A percentile compares a stretch with the other conserved stretches of the same genome.
phyloP scores from a whole-genome alignment of 257 asterid genomes.

The Galeopsis tetrahit region DNA sequence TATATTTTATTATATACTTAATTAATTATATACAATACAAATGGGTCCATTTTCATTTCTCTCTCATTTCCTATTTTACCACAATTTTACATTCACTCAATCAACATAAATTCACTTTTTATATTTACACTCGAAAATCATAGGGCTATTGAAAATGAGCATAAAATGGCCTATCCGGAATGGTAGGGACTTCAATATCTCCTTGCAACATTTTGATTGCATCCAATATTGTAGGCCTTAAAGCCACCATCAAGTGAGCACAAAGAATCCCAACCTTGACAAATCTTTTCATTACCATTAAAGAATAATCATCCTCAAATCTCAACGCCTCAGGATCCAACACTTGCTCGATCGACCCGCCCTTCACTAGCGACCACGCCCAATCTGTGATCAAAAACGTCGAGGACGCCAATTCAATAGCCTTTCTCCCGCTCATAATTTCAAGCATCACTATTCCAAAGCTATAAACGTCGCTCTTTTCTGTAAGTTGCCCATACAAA shows the following conservation, averaged over 20 bases:
- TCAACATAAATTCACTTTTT: too few relatives aligned
- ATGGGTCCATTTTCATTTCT: too few relatives aligned
- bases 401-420: conserved; percentile 42
- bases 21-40: too few relatives aligned
- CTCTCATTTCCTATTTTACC: too few relatives aligned
- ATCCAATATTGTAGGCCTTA: conserved; percentile 65
- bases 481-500: conserved; percentile 64
- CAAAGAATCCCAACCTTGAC: conserved; percentile 64
- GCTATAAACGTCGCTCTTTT: conserved; percentile 68
- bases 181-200: conserved; percentile 57
- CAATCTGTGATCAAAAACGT: conserved; percentile 61
- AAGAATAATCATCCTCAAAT: conserved; percentile 28
- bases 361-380: conserved; percentile 60
- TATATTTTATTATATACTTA: too few relatives aligned
- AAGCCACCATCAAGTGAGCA: conserved; percentile 73
- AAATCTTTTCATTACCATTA: conserved; percentile 55
- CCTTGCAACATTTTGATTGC: conserved; percentile 77
- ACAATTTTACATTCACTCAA: too few relatives aligned
- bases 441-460: conserved; percentile 65
- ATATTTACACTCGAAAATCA: not conserved
- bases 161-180: conserved; percentile 63
- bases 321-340: conserved; percentile 48
- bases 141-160: conserved; percentile 7
- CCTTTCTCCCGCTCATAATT: conserved; percentile 62
- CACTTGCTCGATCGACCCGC: conserved; percentile 45